Evolutionary conservation across 208 protist genomes (phyloP).

Genomic region (Crithidia brevicula): DNA sequence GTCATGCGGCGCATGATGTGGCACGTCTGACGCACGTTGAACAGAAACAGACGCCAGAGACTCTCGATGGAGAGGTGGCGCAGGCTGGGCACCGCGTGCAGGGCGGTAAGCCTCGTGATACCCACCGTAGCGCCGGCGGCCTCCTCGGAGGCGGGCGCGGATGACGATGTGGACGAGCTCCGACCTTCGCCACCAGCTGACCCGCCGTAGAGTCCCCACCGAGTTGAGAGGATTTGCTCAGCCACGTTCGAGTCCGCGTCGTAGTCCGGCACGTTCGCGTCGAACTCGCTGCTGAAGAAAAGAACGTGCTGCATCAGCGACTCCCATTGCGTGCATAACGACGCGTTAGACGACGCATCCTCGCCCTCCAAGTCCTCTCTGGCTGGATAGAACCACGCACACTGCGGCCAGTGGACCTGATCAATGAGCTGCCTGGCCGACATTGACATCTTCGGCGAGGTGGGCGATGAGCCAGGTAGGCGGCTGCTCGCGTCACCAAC

Average conservation of each 20-base stretch:
- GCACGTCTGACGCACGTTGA: conserved; percentile 54
- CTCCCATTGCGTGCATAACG: conserved; percentile 28
- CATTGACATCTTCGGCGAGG: neutral
- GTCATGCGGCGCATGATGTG: conserved; percentile 35
- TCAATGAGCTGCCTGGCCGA: conserved; percentile 3
- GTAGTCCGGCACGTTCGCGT: conserved; percentile 33
- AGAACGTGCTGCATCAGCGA: conserved; percentile 37
- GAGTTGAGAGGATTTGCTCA: conserved; percentile 30
- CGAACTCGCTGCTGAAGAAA: conserved; percentile 41
- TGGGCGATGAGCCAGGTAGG: neutral
- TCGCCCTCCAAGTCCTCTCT: conserved; percentile 8
- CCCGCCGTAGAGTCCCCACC: conserved; percentile 24
- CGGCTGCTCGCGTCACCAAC: neutral
- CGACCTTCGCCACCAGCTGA: too few relatives aligned
- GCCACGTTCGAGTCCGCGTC: conserved; percentile 22
- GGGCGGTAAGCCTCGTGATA: conserved; percentile 9
- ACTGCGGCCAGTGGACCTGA: conserved; percentile 28
- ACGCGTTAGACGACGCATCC: conserved; percentile 15
- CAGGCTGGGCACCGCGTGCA: conserved; percentile 42
- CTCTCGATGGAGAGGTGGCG: conserved; percentile 51
- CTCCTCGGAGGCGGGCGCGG: neutral
- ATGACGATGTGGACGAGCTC: neutral
- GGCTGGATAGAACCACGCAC: conserved; percentile 39
- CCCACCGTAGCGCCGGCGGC: neutral
- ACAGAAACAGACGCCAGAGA: conserved; percentile 57